These are phyloP conservation scores for Lentinula raphanica DNA, from an alignment of 768 basidiomycete genomes.

Conservation along the genomic window DNA sequence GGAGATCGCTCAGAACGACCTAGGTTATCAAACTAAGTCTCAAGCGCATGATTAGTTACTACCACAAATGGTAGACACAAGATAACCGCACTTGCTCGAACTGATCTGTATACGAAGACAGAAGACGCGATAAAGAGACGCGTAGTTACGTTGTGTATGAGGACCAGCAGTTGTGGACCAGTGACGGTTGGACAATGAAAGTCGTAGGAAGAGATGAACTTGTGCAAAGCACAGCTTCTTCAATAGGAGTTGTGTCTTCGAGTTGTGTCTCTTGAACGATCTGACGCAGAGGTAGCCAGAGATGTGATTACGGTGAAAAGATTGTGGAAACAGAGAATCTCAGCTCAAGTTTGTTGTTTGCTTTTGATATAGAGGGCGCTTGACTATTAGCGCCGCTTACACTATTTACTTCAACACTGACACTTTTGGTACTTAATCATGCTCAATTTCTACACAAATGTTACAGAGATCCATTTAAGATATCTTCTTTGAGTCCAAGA, in stretches of 20 bases:
- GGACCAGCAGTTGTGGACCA: background rate
- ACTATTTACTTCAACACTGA: background rate
- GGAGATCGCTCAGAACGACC: no score
- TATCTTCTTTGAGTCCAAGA: slow-evolving; percentile 24
- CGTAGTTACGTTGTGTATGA: background rate
- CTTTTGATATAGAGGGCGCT: background rate
- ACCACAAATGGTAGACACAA: no score
- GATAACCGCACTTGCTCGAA: background rate
- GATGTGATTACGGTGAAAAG: background rate
- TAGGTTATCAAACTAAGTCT: background rate
- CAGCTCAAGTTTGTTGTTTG: background rate
- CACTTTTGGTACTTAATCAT: no score
- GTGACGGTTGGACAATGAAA: no score
- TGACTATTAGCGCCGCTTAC: background rate
- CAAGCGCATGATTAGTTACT: background rate
- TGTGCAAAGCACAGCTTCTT: background rate
- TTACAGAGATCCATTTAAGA: slow-evolving; percentile 17
- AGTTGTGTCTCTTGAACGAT: no score
- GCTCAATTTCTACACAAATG: background rate
- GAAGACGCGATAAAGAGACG: background rate
- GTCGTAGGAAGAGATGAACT: no score
- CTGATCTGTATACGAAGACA: background rate
- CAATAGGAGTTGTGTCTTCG: background rate
- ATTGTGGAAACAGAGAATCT: background rate
- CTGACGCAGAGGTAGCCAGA: background rate